Evolutionary conservation across 768 basidiomycete genomes (phyloP), one percentile per base, ranked within the genome.

Genomic region (Ramaria sp.): DNA sequence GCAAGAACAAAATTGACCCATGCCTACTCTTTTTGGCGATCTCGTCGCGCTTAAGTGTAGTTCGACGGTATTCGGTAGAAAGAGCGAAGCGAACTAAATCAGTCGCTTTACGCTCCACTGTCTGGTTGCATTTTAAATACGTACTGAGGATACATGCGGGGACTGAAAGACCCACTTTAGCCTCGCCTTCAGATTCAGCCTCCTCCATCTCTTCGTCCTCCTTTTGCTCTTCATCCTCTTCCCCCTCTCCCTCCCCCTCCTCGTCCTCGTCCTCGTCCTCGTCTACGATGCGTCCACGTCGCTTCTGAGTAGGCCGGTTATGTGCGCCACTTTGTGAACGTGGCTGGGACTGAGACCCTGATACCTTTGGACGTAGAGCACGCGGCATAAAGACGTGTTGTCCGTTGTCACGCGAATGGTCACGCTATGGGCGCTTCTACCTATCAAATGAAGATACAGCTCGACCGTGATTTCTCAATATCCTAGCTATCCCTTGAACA

Each of bases 51-150:
- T 78, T 77, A 48, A 96, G 66, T 1, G 81, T 73, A 10, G 70
- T 66, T 49, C 88, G 75, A 63, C 75, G 79, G 52, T 85, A 79
- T 64, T 95, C 91, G 4, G 72, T 74, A 66, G 92, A 94, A 39
- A 97, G 71, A 2, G 90, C 88, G 22, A 90, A 74, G 16, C 91
- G 78, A 9, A 86, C 87, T 30, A 95, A 75, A 49, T 83, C 80
- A 48, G 77, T 73, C 0, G 85, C 85, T 64, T 79, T 82, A 49
- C 78, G 74, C n/a, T 73, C 69, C 22, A 82, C 61, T 18, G 83
- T 79, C 88, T 93, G 32, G 44, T 24, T 24, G 2, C 37, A 28
- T 27, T 8, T 9, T n/a, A 2, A 24, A 36, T 4, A 9, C 13
- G 10, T 9, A 8, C 9, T 18, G 15, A 47, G 8, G 52, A 20